Base-by-base conservation (phyloP, 306 rosid species). In the Geum urbanum region DNA sequence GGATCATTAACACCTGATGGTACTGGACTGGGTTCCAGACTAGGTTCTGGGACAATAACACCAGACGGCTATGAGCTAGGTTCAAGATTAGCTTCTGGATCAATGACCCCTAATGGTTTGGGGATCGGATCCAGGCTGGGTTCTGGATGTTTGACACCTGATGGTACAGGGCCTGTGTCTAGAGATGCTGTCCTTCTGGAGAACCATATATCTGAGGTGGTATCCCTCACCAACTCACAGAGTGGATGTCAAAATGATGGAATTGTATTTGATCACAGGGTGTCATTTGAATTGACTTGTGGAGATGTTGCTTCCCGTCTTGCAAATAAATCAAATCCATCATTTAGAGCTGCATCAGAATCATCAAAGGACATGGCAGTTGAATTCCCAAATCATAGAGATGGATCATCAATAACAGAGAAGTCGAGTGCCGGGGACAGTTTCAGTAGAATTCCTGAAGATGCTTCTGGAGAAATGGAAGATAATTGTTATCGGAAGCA, bases 221-320 rank as follows among this genome's bases (percentile, higher is more conserved):
- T 81, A 58, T 80, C 90, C 70, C 82, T 85, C 58, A 79, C 84
- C 70, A 82, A 85, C 77, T 78, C 84, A 20, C 89, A 82, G 43
- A 73, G 65, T 76, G 96, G 83, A 72, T 62, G 75, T 72, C 92
- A 82, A 47, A 80, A 72, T 49, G 83, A 78, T 72, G 84, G 77
- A 67, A 9, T 74, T 35, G 18, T 86, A 49, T 77, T 85, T 13
- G 84, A 88, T 79, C 99, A 87, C 80, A 81, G 99, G 80, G 97
- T 94, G 37, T 94, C 99, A 22, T 92, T 92, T 71, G 98, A 92
- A 73, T 83, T 92, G 75, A 92, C 97, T 5, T 96, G 96, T 13
- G 98, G 90, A 83, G 98, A 88, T 76, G 94, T 92, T 74, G 96
- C 97, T 0, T 85, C 87, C 7, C 90, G 96, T 71, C 98, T 92